These are phyloP conservation scores for Pseudogymnoascus sp. DNA, from an alignment of 2,329 filamentous ascomycete species.

Conservation along the genomic window DNA sequence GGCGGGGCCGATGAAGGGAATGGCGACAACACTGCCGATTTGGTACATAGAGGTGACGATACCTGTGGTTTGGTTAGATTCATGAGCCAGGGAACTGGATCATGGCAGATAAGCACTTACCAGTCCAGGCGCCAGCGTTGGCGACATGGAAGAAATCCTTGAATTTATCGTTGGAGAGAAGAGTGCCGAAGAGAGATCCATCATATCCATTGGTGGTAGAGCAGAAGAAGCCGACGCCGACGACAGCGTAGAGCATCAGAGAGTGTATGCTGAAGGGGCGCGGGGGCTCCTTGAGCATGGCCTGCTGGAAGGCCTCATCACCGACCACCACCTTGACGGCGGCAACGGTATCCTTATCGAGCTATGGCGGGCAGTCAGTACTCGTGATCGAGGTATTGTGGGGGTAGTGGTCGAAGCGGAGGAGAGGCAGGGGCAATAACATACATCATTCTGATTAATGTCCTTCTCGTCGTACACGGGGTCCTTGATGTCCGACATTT, in stretches of 20 bases:
- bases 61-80: slow-evolving; percentile 35
- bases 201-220: slow-evolving; percentile 43
- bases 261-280: slow-evolving; percentile 33
- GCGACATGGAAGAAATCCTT: slow-evolving; percentile 32
- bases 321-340: slow-evolving; percentile 40
- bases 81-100: slow-evolving; percentile 32
- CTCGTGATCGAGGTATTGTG: not conserved
- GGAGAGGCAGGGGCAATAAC: not conserved
- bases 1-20: slow-evolving; percentile 36
- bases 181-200: slow-evolving; percentile 41
- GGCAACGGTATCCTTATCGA: slow-evolving; percentile 7
- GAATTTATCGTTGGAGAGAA: slow-evolving; percentile 36
- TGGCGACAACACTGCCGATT: slow-evolving; percentile 37
- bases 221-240: slow-evolving; percentile 40
- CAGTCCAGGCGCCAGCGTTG: slow-evolving; percentile 39
- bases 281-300: slow-evolving; percentile 44
- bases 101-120: slow-evolving; percentile 20
- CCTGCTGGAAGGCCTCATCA: slow-evolving; percentile 46
- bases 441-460: not conserved
- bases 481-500: not conserved
- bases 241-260: slow-evolving; percentile 37
- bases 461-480: not conserved
- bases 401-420: not conserved
- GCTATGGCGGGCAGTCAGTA: not conserved
- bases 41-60: slow-evolving; percentile 42